phyloP scores from a whole-genome alignment of 352 stramenopile genomes.

The Pythium chondricola region DNA sequence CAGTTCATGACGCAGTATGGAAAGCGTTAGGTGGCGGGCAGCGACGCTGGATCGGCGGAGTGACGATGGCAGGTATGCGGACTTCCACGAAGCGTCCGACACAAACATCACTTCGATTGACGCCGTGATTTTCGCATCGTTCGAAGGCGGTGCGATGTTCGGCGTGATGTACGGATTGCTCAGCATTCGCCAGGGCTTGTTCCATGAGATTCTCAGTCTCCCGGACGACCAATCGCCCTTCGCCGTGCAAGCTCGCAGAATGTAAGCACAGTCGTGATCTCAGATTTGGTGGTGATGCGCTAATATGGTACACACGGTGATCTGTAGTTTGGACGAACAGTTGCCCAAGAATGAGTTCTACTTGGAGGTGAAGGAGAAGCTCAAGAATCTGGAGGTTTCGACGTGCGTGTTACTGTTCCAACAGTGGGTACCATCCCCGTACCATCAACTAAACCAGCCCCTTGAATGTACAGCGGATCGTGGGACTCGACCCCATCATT shows the following conservation, averaged over 20 bases:
- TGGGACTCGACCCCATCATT: slow-evolving; percentile 29
- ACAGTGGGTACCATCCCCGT: too few species aligned
- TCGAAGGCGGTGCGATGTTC: slow-evolving; percentile 49
- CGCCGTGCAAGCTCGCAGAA: slow-evolving; percentile 34
- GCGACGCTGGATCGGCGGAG: slow-evolving; percentile 13
- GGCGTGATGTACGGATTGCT: slow-evolving; percentile 63
- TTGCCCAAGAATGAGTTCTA: slow-evolving; percentile 21
- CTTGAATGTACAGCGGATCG: slow-evolving; percentile 27
- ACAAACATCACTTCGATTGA: too few species aligned
- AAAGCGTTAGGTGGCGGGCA: slow-evolving; percentile 16
- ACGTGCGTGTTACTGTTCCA: slow-evolving; percentile 31
- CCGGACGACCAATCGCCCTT: slow-evolving; percentile 65
- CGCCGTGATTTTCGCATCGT: too few species aligned
- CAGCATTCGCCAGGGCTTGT: slow-evolving; percentile 60
- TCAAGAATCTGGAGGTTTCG: slow-evolving; percentile 29
- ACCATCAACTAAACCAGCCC: background rate
- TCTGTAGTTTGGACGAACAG: slow-evolving; percentile 15
- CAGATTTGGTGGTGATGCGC: too few species aligned
- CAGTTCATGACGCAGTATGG: slow-evolving; percentile 7
- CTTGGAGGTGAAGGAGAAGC: slow-evolving; percentile 43
- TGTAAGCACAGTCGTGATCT: too few species aligned
- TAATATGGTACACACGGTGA: too few species aligned
- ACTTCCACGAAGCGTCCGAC: too few species aligned
- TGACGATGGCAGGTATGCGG: slow-evolving; percentile 19
- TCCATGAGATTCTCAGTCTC: slow-evolving; percentile 61